Evolutionary conservation across 805 yeast species (phyloP).

Genomic region (Hagleromyces aurorensis): DNA sequence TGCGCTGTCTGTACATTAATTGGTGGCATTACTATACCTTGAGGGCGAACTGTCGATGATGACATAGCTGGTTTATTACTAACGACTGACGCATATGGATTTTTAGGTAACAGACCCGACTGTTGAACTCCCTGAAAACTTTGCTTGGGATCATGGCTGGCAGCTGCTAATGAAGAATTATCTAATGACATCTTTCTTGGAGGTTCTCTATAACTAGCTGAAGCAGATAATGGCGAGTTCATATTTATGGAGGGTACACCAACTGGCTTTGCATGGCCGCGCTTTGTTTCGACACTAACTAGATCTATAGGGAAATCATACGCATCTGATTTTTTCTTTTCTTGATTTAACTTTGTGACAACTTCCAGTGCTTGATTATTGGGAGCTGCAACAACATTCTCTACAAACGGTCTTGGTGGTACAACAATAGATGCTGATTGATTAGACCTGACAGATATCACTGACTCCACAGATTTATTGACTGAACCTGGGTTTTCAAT

Average conservation of each 20-base stretch:
- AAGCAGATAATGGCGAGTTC: too few species aligned
- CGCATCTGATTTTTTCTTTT: conserved; percentile 62
- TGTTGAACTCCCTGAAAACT: not conserved
- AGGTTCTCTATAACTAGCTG: too few species aligned
- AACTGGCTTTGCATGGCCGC: conserved; percentile 35
- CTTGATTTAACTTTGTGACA: conserved; percentile 33
- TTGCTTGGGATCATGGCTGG: conserved; percentile 3
- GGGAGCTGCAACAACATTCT: not conserved
- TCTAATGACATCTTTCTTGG: too few species aligned
- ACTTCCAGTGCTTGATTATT: conserved; percentile 15
- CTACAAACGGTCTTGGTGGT: conserved; percentile 11
- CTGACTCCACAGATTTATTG: too few species aligned
- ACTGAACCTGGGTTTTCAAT: not conserved
- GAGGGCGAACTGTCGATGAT: conserved; percentile 3
- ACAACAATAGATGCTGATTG: conserved; percentile 5
- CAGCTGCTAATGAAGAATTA: conserved; percentile 23
- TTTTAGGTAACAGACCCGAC: conserved; percentile 6
- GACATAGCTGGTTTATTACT: conserved; percentile 1
- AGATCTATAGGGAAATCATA: conserved; percentile 64
- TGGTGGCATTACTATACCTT: conserved; percentile 10
- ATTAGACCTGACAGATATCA: conserved; percentile 2
- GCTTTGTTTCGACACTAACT: conserved; percentile 33
- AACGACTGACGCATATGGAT: conserved; percentile 13
- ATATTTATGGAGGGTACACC: too few species aligned
- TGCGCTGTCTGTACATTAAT: conserved; percentile 5